Conservation (phyloP, 2,329 filamentous ascomycete genomes). For the Stachybotrys elegans region DNA sequence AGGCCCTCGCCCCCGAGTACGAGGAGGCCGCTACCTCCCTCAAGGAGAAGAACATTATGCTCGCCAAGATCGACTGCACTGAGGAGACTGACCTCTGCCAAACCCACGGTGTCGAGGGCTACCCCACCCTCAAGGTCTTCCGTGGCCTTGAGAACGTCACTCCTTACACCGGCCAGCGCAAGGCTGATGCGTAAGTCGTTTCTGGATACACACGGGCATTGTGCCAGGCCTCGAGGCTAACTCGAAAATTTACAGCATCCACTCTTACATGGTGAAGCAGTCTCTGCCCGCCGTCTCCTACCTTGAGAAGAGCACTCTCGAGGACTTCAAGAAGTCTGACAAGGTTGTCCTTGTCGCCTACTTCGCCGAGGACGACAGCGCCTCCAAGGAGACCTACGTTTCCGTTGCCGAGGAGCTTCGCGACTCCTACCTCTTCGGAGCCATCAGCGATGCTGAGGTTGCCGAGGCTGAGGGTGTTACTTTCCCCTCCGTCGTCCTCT, state of each 20-base stretch:
- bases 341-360: slow-evolving; percentile 94
- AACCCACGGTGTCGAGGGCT: slow-evolving; percentile 87
- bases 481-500: slow-evolving; percentile 82
- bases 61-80: slow-evolving; percentile 92
- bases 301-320: slow-evolving; percentile 74
- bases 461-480: slow-evolving; percentile 88
- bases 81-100: slow-evolving; percentile 90
- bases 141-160: slow-evolving; percentile 75
- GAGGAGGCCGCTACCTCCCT: slow-evolving; percentile 79
- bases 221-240: slow-evolving; percentile 13
- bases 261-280: slow-evolving; percentile 97
- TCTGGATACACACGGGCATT: not conserved
- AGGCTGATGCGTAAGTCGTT: slow-evolving; percentile 64
- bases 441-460: slow-evolving; percentile 74
- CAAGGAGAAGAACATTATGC: slow-evolving; percentile 81
- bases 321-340: slow-evolving; percentile 96
- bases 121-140: slow-evolving; percentile 99
- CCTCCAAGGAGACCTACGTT: slow-evolving; percentile 79
- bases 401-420: slow-evolving; percentile 70
- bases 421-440: slow-evolving; percentile 89
- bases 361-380: slow-evolving; percentile 74
- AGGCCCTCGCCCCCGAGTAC: slow-evolving; percentile 91
- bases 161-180: slow-evolving; percentile 84
- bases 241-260: slow-evolving; percentile 40
- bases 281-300: slow-evolving; percentile 85